Evolutionary conservation across 2,329 filamentous ascomycete genomes (phyloP).

Genomic region (Venturiaceae sp.): DNA sequence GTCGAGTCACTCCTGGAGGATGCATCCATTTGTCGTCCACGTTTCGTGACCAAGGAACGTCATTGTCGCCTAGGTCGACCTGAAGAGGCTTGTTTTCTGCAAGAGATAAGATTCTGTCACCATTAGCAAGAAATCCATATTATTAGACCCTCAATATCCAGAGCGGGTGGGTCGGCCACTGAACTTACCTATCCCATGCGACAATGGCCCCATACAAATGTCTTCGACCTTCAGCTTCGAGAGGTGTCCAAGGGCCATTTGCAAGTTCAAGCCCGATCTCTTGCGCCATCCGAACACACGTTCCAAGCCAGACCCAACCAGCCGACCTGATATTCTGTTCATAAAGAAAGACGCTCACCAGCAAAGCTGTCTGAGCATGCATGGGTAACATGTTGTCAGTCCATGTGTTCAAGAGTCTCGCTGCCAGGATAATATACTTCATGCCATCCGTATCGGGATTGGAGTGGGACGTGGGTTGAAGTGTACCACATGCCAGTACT

Average conservation of each 20-base stretch:
- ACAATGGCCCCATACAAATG: conserved; percentile 94
- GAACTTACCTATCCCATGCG: conserved; percentile 64
- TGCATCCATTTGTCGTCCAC: conserved; percentile 72
- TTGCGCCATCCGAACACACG: conserved; percentile 70
- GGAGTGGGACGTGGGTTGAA: conserved; percentile 50
- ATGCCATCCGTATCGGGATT: conserved; percentile 42
- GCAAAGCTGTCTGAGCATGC: conserved; percentile 60
- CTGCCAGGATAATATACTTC: conserved; percentile 62
- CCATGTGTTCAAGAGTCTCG: conserved; percentile 68
- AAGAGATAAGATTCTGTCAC: background rate
- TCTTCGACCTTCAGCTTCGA: conserved; percentile 79
- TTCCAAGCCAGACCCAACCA: conserved; percentile 78
- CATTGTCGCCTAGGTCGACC: background rate
- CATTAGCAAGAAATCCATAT: background rate
- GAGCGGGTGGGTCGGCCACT: no score
- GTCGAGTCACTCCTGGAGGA: conserved; percentile 34
- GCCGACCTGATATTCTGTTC: conserved; percentile 82
- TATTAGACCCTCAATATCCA: no score
- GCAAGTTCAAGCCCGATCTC: conserved; percentile 75
- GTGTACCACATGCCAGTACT: conserved; percentile 70
- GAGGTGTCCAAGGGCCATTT: conserved; percentile 58
- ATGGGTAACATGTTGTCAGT: conserved; percentile 68
- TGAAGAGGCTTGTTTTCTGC: conserved; percentile 6
- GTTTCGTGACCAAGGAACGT: background rate
- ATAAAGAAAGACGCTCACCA: conserved; percentile 69